Evolutionary conservation across 768 basidiomycete genomes (phyloP).

Genomic region (Dacryopinax spathularia): DNA sequence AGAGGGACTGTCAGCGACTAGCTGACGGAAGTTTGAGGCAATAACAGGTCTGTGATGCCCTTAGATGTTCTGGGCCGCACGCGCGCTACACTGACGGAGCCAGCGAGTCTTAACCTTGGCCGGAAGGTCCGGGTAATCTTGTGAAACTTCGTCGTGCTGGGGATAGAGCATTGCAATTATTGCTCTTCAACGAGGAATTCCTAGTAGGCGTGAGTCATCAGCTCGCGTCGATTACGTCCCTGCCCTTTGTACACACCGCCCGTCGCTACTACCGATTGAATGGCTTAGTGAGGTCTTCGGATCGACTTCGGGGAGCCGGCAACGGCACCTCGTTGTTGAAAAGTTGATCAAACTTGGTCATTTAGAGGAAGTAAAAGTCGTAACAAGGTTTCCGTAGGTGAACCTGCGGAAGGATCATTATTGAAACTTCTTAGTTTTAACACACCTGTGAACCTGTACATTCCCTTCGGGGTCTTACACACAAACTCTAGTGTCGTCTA

Average conservation of each 20-base stretch:
- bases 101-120: slow-evolving; percentile 69
- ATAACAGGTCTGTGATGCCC: slow-evolving; percentile 86
- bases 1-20: slow-evolving; percentile 73
- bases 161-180: slow-evolving; percentile 86
- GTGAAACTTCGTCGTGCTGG: slow-evolving; percentile 69
- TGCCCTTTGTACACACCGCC: slow-evolving; percentile 85
- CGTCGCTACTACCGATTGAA: slow-evolving; percentile 85
- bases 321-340: slow-evolving; percentile 37
- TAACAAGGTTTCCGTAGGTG: slow-evolving; percentile 73
- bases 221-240: slow-evolving; percentile 81
- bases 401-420: slow-evolving; percentile 70
- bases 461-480: neutral
- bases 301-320: slow-evolving; percentile 51
- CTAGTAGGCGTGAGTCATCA: slow-evolving; percentile 81
- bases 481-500: slow-evolving; percentile 21
- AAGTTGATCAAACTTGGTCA: slow-evolving; percentile 67
- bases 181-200: slow-evolving; percentile 85
- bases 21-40: slow-evolving; percentile 76
- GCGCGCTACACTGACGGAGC: slow-evolving; percentile 80
- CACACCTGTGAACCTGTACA: too few relatives aligned
- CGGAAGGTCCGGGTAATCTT: slow-evolving; percentile 65
- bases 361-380: slow-evolving; percentile 77
- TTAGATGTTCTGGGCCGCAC: slow-evolving; percentile 83
- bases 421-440: slow-evolving; percentile 8
- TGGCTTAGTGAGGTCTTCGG: slow-evolving; percentile 78